A percentile compares a stretch with the other conserved stretches of the same genome.
Evolutionary conservation across 192 early-diverging fungal species (phyloP).

Genomic region (Coemansia sp.): DNA sequence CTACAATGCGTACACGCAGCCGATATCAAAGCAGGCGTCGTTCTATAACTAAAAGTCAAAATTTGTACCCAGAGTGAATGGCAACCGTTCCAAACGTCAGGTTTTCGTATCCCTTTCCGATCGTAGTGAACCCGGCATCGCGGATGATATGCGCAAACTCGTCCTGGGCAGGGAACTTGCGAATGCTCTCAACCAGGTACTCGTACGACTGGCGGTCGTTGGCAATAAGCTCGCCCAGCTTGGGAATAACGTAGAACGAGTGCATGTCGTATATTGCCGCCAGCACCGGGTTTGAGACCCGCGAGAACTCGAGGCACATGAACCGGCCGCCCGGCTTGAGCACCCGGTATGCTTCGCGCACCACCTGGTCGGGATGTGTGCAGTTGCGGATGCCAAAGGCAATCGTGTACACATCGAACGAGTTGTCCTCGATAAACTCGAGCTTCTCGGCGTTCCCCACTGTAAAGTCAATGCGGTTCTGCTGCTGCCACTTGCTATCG

Average conservation of each 20-base stretch:
- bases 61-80: conserved; percentile 92
- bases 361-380: conserved; percentile 84
- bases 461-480: conserved; percentile 64
- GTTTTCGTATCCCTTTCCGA: conserved; percentile 88
- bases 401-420: conserved; percentile 92
- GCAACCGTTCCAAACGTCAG: conserved; percentile 97
- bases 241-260: conserved; percentile 92
- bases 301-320: conserved; percentile 91
- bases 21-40: too few relatives aligned
- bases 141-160: conserved; percentile 90
- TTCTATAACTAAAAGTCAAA: too few relatives aligned
- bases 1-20: too few relatives aligned
- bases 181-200: conserved; percentile 96
- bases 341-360: conserved; percentile 88
- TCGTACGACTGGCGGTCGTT: conserved; percentile 89
- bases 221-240: conserved; percentile 80
- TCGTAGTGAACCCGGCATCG: conserved; percentile 81
- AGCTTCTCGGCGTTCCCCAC: conserved; percentile 91
- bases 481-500: conserved; percentile 36
- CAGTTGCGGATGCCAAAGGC: conserved; percentile 99
- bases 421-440: conserved; percentile 64
- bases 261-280: conserved; percentile 84
- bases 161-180: conserved; percentile 85
- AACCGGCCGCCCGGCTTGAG: conserved; percentile 95
- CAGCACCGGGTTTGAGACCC: conserved; percentile 84